These are phyloP conservation scores for Canariomyces notabilis DNA, from an alignment of 2,329 filamentous ascomycete genomes.

Conservation along the genomic window DNA sequence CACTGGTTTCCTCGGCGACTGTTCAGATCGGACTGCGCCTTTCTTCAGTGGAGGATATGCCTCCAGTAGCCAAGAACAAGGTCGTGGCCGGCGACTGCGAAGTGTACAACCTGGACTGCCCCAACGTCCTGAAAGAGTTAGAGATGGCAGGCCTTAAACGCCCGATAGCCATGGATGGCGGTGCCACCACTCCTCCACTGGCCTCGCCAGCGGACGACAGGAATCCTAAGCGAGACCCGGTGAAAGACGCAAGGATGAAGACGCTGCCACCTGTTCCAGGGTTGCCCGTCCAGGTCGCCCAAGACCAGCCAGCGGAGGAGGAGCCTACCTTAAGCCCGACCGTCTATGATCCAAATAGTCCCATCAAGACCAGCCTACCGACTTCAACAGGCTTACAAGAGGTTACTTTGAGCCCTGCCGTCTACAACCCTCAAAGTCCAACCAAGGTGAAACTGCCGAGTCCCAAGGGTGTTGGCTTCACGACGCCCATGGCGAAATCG, in stretches of 20 bases:
- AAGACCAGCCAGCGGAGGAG: slow-evolving; percentile 22
- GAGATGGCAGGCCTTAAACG: slow-evolving; percentile 15
- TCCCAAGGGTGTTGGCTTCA: slow-evolving; percentile 41
- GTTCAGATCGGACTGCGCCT: slow-evolving; percentile 68
- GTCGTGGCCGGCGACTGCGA: slow-evolving; percentile 27
- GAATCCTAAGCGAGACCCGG: slow-evolving; percentile 25
- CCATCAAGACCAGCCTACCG: no score
- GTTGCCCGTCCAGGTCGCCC: slow-evolving; percentile 19
- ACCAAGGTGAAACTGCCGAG: slow-evolving; percentile 38
- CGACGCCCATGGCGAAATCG: slow-evolving; percentile 25
- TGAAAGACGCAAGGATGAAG: slow-evolving; percentile 34
- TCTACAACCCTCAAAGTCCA: slow-evolving; percentile 44
- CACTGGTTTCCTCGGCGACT: slow-evolving; percentile 59
- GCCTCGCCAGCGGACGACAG: slow-evolving; percentile 17
- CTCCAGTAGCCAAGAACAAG: slow-evolving; percentile 27
- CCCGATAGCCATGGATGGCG: slow-evolving; percentile 9
- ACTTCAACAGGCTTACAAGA: no score
- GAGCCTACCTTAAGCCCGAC: slow-evolving; percentile 44
- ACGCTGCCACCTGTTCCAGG: slow-evolving; percentile 36
- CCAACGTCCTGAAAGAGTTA: slow-evolving; percentile 7
- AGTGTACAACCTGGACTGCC: slow-evolving; percentile 33
- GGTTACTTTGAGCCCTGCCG: slow-evolving; percentile 45
- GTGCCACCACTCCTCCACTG: neutral
- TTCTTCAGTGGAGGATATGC: slow-evolving; percentile 53
- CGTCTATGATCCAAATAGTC: no score